Percentiles rank a stretch among this genome's conserved stretches.
Conservation (phyloP, 2,329 filamentous ascomycete genomes). For the Alternaria arborescens region DNA sequence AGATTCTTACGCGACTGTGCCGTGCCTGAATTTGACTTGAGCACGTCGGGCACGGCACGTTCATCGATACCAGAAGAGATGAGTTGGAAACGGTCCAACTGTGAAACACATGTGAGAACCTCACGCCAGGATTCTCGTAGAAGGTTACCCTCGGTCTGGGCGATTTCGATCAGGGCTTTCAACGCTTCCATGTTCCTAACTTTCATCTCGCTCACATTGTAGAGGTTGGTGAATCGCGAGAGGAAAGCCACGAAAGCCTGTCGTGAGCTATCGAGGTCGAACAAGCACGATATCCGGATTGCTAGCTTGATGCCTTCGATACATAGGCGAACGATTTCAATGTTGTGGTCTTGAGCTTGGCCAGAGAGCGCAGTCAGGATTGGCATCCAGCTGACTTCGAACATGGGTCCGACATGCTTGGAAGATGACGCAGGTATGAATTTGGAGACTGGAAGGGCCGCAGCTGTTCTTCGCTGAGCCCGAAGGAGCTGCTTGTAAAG, state of each 20-base stretch:
- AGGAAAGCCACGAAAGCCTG: constrained; percentile 95
- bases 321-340: constrained; percentile 90
- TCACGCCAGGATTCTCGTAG: constrained; percentile 94
- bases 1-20: constrained; percentile 71
- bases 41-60: constrained; percentile 88
- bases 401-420: constrained; percentile 97
- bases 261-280: constrained; percentile 89
- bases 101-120: constrained; percentile 91
- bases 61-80: constrained; percentile 96
- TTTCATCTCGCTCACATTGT: constrained; percentile 93
- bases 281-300: constrained; percentile 90
- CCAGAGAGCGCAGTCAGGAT: constrained; percentile 94
- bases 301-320: constrained; percentile 96
- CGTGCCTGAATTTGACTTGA: constrained; percentile 71
- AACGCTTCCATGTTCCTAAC: constrained; percentile 96
- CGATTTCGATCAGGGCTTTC: constrained; percentile 89
- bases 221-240: constrained; percentile 92
- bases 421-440: constrained; percentile 95
- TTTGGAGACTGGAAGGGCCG: constrained; percentile 70
- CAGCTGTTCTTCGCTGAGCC: constrained; percentile 82
- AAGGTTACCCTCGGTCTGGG: constrained; percentile 89
- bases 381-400: constrained; percentile 99
- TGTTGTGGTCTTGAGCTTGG: constrained; percentile 91
- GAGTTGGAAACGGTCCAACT: constrained; percentile 92
- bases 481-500: constrained; percentile 93